These are phyloP conservation scores for Astrephomene gubernaculifera DNA, from an alignment of 139 green algal genomes.

Conservation along the genomic window DNA sequence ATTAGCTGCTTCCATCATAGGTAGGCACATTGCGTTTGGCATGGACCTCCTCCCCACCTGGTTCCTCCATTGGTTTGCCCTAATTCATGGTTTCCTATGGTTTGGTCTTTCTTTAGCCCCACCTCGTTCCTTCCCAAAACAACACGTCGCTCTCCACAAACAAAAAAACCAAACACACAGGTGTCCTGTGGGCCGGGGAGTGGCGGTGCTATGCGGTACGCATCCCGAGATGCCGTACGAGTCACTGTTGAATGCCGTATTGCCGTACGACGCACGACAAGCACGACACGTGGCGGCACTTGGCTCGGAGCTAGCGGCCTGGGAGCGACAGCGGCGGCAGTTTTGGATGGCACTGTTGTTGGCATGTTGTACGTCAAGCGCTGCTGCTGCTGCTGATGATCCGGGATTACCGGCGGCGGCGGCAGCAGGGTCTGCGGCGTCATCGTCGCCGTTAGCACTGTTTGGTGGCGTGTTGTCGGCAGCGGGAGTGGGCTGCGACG, in stretches of 20 bases:
- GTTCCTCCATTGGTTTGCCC: not conserved
- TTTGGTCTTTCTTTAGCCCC: not conserved
- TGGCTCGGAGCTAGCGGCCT: constrained; percentile 27
- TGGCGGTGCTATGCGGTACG: constrained; percentile 69
- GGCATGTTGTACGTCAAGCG: constrained; percentile 45
- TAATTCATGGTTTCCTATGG: not conserved
- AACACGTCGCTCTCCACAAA: too few species aligned
- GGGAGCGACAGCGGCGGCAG: constrained; percentile 11
- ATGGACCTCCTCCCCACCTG: not conserved
- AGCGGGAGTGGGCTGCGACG: not conserved
- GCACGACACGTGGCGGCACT: constrained; percentile 15
- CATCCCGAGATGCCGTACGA: constrained; percentile 73
- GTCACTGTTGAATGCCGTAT: constrained; percentile 28
- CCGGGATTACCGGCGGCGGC: not conserved
- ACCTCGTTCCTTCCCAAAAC: too few species aligned
- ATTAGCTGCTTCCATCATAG: not conserved
- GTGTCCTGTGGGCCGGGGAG: constrained; percentile 55
- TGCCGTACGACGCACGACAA: not conserved
- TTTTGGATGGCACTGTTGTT: constrained; percentile 55
- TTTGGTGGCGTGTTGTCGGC: not conserved
- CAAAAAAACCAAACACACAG: not conserved
- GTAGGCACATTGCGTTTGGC: not conserved
- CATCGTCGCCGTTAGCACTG: not conserved
- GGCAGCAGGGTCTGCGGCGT: not conserved
- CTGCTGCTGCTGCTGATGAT: too few species aligned